These are phyloP conservation scores for Debaryomyces sp. DNA, from an alignment of 1,139 yeast species.

Conservation along the genomic window DNA sequence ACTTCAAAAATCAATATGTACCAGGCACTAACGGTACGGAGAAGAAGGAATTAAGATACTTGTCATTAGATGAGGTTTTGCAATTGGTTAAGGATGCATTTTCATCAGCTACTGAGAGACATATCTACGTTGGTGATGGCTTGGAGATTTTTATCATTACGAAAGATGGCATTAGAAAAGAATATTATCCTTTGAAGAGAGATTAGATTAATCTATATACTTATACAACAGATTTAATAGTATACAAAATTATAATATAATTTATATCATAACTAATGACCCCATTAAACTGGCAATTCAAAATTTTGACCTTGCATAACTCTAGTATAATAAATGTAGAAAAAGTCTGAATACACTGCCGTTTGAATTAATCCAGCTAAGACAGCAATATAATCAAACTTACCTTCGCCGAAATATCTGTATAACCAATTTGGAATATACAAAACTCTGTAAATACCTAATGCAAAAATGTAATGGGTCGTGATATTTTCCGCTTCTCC, in stretches of 20 bases:
- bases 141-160: conserved; percentile 88
- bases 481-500: conserved; percentile 90
- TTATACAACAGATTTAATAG: conserved; percentile 2
- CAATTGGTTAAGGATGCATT: conserved; percentile 91
- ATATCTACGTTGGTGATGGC: conserved; percentile 97
- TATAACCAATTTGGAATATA: conserved; percentile 96
- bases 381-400: conserved; percentile 71
- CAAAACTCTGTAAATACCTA: conserved; percentile 85
- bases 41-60: conserved; percentile 61
- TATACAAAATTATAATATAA: conserved; percentile 2
- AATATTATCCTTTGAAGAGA: conserved; percentile 83
- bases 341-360: conserved; percentile 87
- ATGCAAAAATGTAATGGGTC: conserved; percentile 88
- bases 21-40: conserved; percentile 73
- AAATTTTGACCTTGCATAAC: conserved; percentile 84
- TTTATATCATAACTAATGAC: neutral
- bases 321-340: conserved; percentile 79
- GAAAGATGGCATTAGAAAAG: conserved; percentile 87
- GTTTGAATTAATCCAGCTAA: conserved; percentile 87
- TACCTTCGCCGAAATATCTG: conserved; percentile 70
- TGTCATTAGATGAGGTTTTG: conserved; percentile 82
- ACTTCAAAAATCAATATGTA: conserved; percentile 86
- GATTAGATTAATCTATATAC: conserved; percentile 69
- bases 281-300: conserved; percentile 66
- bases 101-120: conserved; percentile 96